phyloP scores from a whole-genome alignment of 2,329 filamentous ascomycete genomes.

The Biscogniauxia mediterranea region DNA sequence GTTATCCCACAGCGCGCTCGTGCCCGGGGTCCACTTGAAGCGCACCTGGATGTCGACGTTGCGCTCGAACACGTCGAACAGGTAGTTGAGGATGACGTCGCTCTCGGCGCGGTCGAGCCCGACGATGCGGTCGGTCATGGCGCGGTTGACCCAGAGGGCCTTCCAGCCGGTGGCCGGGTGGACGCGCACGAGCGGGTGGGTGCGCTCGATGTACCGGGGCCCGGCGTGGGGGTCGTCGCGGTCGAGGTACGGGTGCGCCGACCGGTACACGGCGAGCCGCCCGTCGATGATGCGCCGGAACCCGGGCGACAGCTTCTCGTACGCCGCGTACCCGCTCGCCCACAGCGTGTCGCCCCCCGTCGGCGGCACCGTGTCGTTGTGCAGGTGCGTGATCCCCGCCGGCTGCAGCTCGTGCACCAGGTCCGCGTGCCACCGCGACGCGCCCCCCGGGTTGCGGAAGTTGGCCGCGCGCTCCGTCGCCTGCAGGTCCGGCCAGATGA shows the following conservation, averaged over 20 bases:
- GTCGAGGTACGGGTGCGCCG: constrained; percentile 66
- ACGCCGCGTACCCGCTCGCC: constrained; percentile 69
- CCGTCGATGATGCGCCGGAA: constrained; percentile 72
- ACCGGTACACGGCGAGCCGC: constrained; percentile 61
- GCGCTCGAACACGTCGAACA: constrained; percentile 67
- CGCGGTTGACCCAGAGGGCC: constrained; percentile 67
- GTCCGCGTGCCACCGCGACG: constrained; percentile 68
- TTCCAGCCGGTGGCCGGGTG: constrained; percentile 76
- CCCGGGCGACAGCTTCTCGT: constrained; percentile 68
- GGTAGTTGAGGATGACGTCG: constrained; percentile 63
- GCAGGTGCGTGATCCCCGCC: constrained; percentile 67
- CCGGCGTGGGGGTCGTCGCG: constrained; percentile 59
- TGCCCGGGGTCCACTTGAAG: constrained; percentile 67
- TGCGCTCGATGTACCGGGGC: constrained; percentile 64
- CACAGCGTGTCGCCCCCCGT: constrained; percentile 71
- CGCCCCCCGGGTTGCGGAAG: constrained; percentile 67
- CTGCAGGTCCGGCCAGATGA: constrained; percentile 69
- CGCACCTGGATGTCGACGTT: constrained; percentile 71
- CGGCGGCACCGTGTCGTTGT: constrained; percentile 65
- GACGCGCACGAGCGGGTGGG: constrained; percentile 66
- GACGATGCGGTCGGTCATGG: constrained; percentile 67
- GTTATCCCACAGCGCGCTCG: constrained; percentile 71
- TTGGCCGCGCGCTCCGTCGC: constrained; percentile 59
- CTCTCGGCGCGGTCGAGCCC: constrained; percentile 68
- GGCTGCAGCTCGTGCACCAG: constrained; percentile 70